Evolutionary conservation across 345 rosid species (phyloP).

Genomic region (Corchorus olitorius): DNA sequence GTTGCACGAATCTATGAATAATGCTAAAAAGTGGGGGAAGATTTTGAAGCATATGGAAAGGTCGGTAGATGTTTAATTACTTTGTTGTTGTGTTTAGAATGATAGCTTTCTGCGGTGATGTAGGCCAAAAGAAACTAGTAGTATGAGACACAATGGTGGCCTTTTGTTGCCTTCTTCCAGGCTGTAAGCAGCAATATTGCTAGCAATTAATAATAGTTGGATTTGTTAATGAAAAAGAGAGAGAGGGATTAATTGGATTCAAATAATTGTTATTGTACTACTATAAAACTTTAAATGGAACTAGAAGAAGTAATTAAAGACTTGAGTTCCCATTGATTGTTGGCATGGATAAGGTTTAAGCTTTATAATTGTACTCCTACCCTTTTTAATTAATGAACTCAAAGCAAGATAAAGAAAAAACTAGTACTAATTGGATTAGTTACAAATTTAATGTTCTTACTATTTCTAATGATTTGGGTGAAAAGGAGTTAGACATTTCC

Average conservation of each 20-base stretch:
- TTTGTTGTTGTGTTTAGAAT: conserved; percentile 3
- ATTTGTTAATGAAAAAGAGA: neutral
- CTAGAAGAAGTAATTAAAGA: neutral
- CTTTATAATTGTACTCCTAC: neutral
- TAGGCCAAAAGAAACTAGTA: conserved; percentile 6
- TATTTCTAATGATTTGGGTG: neutral
- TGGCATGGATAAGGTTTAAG: neutral
- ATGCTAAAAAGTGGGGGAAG: neutral
- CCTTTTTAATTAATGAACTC: neutral
- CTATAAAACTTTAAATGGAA: neutral
- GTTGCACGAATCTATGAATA: neutral
- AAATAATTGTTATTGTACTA: neutral
- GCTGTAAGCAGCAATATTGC: conserved; percentile 15
- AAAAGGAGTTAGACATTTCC: neutral
- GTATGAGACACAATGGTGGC: neutral
- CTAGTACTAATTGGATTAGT: neutral
- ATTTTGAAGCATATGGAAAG: neutral
- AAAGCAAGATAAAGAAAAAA: neutral
- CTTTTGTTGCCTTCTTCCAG: neutral
- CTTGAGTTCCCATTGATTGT: neutral
- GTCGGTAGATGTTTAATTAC: conserved; percentile 16
- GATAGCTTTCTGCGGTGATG: conserved; percentile 27
- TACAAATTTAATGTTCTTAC: neutral
- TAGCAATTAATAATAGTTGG: neutral
- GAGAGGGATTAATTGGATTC: neutral